Evolutionary conservation across 2,329 filamentous ascomycete species (phyloP), one percentile per base, ranked within the genome.

Genomic region (Moelleriella libera): DNA sequence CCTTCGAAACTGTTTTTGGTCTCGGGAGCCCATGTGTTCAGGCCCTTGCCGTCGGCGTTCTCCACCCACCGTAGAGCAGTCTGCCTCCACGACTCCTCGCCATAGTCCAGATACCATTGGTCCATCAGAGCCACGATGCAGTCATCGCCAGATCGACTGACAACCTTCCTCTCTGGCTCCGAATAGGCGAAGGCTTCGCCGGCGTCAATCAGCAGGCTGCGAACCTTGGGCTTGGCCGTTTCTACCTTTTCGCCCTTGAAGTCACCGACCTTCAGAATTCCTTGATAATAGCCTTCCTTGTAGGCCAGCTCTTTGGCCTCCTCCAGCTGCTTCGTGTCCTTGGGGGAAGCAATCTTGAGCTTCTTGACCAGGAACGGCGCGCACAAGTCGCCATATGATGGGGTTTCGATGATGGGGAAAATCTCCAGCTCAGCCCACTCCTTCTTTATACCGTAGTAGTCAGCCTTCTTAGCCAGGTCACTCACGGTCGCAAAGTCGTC

Each of bases 91-190:
- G 82, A 76, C 42, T 87, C 86, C 67, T 89, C 85, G 52, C 92
- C 92, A 60, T 98, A 98, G 68, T 96, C 90, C 57, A 98, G 72
- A 68, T 94, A 98, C 89, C 92, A 98, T 67, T 98, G 92, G 57
- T 96, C 90, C 60, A 97, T 81, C 54, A 90, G 82, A 31, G 88
- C 85, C 50, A 92, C 90, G 49, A 95, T 88, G 62, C 92, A 97
- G 55, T 94, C 87, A 60, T 97, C 90, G 30, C 83, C 87, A 56
- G 86, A 94, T 65, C 92, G 78, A 60, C 84, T 90, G 51, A 94
- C 80, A 54, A 97, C 92, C 65, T 84, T 79, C 57, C 85, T 83
- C 64, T 96, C 89, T 2, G 92, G 92, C 65, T 98, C 92, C 10
- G 87, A 88, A 61, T 97, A 98, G 55, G 82, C 80, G 65, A 98